Conservation (phyloP, 129 eudicot genomes). For the Artemisia annua region DNA sequence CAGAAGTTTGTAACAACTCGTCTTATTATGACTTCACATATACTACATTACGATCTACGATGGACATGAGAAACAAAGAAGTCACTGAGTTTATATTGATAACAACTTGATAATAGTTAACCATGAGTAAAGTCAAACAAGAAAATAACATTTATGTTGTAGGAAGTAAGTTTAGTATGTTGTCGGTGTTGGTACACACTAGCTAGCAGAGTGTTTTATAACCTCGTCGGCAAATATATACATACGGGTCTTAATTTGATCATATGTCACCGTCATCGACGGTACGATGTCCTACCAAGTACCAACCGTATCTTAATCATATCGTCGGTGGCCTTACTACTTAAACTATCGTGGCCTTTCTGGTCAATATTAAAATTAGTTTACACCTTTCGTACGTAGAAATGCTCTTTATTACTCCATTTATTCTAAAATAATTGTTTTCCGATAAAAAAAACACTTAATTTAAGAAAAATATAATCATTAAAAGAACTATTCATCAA, state of each 20-base stretch:
- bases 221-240: conserved; percentile 26
- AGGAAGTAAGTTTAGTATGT: background rate
- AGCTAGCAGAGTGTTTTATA: too few relatives aligned
- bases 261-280: conserved; percentile 24
- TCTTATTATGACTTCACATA: too few relatives aligned
- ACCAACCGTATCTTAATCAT: background rate
- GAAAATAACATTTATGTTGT: background rate
- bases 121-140: background rate
- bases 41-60: too few relatives aligned
- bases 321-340: conserved; percentile 26
- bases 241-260: background rate
- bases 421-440: too few relatives aligned
- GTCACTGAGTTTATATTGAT: background rate
- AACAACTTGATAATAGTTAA: background rate
- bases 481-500: too few relatives aligned
- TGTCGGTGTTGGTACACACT: conserved; percentile 45
- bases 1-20: too few relatives aligned
- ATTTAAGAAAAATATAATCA: too few relatives aligned
- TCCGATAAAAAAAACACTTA: too few relatives aligned
- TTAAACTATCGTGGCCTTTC: background rate
- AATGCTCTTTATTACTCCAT: too few relatives aligned
- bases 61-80: too few relatives aligned
- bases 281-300: conserved; percentile 30
- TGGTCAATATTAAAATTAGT: too few relatives aligned
- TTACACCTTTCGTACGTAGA: too few relatives aligned